These are phyloP conservation scores for Globisporangium sylvaticum DNA, from an alignment of 352 stramenopile genomes.

Conservation along the genomic window DNA sequence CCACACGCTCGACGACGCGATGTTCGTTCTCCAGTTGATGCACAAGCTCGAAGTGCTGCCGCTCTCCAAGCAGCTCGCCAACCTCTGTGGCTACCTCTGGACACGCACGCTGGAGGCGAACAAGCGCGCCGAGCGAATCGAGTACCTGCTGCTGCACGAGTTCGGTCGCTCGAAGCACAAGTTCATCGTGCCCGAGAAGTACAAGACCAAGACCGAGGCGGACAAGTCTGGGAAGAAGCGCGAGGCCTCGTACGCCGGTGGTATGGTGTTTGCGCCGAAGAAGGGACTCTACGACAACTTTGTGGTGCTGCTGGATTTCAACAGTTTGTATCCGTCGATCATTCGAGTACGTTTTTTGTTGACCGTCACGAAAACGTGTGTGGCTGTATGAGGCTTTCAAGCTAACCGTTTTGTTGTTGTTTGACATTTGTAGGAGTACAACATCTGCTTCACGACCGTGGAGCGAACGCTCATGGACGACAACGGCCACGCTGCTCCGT, in stretches of 20 bases:
- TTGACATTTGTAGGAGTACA: slow-evolving; percentile 93
- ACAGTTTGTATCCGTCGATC: slow-evolving; percentile 99
- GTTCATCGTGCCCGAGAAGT: slow-evolving; percentile 97
- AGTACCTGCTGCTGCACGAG: slow-evolving; percentile 99
- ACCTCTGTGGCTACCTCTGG: slow-evolving; percentile 98
- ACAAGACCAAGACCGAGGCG: slow-evolving; percentile 60
- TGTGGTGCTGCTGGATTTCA: slow-evolving; percentile 99
- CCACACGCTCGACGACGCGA: slow-evolving; percentile 95
- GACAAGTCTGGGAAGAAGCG: slow-evolving; percentile 55
- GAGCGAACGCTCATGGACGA: slow-evolving; percentile 79
- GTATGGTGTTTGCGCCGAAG: slow-evolving; percentile 99
- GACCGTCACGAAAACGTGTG: not conserved
- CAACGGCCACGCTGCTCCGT: slow-evolving; percentile 20
- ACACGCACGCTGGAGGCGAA: slow-evolving; percentile 93
- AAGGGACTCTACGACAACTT: slow-evolving; percentile 99
- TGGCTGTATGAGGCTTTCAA: not conserved
- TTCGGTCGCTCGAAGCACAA: slow-evolving; percentile 94
- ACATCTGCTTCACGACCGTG: slow-evolving; percentile 99
- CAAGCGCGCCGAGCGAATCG: slow-evolving; percentile 97
- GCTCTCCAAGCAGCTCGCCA: slow-evolving; percentile 98
- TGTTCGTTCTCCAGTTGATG: slow-evolving; percentile 96
- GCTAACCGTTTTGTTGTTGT: slow-evolving; percentile 1
- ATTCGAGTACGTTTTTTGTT: slow-evolving; percentile 68
- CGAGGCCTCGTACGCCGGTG: slow-evolving; percentile 96
- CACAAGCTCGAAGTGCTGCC: slow-evolving; percentile 98